phyloP scores from a whole-genome alignment of 306 rosid species.

The Corylus avellana region DNA sequence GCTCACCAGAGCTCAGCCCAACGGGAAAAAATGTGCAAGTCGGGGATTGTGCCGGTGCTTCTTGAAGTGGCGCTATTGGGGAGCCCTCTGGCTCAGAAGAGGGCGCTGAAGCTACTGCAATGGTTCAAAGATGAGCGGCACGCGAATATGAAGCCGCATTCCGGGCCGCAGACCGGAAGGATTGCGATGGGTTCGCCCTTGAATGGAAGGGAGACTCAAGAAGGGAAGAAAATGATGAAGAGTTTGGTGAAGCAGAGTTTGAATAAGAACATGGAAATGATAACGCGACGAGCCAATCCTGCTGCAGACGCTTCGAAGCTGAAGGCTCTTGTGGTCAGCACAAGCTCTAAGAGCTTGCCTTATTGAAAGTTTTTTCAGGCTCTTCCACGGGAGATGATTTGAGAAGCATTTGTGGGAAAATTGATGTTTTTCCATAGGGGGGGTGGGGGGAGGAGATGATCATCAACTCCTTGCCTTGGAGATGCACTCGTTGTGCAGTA shows the following conservation, averaged over 20 bases:
- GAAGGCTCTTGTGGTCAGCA: constrained; percentile 75
- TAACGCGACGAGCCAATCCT: constrained; percentile 70
- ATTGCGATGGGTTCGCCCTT: constrained; percentile 61
- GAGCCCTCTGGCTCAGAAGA: constrained; percentile 77
- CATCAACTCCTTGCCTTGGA: neutral
- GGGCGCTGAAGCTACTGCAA: constrained; percentile 78
- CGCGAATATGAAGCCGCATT: constrained; percentile 77
- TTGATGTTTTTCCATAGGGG: neutral
- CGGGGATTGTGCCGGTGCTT: constrained; percentile 71
- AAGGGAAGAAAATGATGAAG: constrained; percentile 89
- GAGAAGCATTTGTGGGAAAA: neutral
- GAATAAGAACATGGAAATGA: constrained; percentile 79
- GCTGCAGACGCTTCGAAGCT: constrained; percentile 52
- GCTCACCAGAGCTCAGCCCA: constrained; percentile 88
- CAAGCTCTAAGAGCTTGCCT: constrained; percentile 93
- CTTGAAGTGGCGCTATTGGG: constrained; percentile 84
- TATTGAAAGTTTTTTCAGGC: constrained; percentile 34
- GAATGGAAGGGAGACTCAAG: constrained; percentile 47
- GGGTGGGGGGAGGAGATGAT: neutral
- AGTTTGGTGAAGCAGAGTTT: constrained; percentile 86
- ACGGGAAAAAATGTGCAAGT: constrained; percentile 67
- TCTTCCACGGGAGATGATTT: constrained; percentile 6
- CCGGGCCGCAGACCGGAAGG: constrained; percentile 88
- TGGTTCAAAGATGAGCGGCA: constrained; percentile 90
- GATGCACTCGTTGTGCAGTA: constrained; percentile 31